These are phyloP conservation scores for Spongospora subterranea DNA, from an alignment of 208 protist genomes.

Conservation along the genomic window DNA sequence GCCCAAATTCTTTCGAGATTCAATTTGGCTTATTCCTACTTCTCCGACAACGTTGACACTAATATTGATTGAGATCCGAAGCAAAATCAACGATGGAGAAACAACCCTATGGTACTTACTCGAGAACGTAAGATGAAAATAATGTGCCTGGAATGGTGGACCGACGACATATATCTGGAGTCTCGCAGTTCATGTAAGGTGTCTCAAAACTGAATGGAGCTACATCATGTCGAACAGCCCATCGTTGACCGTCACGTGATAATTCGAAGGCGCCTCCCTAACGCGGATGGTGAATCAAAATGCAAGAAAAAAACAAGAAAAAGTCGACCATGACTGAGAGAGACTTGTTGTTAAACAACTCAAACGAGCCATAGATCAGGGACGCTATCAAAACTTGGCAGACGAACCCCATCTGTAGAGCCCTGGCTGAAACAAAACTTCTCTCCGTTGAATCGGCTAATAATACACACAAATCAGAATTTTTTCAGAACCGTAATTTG, in stretches of 20 bases:
- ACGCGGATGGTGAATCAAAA: neutral
- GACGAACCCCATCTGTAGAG: neutral
- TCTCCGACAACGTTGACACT: no score
- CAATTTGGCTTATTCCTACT: no score
- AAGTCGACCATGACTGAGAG: neutral
- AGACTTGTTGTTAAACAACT: neutral
- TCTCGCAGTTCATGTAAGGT: no score
- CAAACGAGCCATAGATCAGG: neutral
- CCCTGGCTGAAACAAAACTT: neutral
- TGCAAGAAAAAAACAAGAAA: neutral
- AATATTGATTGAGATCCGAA: no score
- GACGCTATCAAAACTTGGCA: neutral
- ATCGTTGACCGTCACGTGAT: neutral
- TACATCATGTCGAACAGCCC: neutral
- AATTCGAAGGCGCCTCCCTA: constrained; percentile 7
- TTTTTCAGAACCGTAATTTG: neutral
- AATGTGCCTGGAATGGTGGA: no score
- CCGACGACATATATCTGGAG: no score
- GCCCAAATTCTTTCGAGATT: no score
- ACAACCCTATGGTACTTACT: no score
- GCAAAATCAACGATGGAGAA: no score
- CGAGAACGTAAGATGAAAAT: no score
- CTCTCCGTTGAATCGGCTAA: neutral
- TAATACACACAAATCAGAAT: neutral
- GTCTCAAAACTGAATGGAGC: no score